Evolutionary conservation across 768 basidiomycete genomes (phyloP).

Genomic region (Rhodosporidiobolus odoratus): DNA sequence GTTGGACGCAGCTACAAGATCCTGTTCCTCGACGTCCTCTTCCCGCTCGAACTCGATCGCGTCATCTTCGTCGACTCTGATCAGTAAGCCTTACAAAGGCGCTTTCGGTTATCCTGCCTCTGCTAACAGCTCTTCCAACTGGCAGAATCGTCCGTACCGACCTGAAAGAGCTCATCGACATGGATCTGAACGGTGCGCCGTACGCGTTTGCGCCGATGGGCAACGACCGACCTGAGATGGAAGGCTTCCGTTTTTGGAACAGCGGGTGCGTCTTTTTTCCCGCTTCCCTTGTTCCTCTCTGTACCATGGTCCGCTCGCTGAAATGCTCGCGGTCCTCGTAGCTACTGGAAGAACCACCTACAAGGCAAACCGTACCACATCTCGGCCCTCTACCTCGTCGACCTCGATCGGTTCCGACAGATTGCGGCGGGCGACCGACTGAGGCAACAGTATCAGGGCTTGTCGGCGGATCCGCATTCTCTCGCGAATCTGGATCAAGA

Average conservation of each 20-base stretch:
- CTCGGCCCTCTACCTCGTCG: conserved; percentile 94
- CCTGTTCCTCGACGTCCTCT: conserved; percentile 94
- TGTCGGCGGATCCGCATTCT: conserved; percentile 91
- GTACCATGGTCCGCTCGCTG: too few relatives aligned
- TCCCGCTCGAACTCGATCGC: conserved; percentile 98
- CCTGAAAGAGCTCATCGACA: conserved; percentile 84
- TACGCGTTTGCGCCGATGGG: conserved; percentile 96
- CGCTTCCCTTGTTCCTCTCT: conserved; percentile 42
- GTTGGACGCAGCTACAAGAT: conserved; percentile 68
- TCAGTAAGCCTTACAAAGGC: conserved; percentile 52
- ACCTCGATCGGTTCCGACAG: conserved; percentile 89
- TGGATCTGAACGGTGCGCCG: conserved; percentile 85
- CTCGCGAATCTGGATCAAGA: conserved; percentile 96
- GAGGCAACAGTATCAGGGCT: conserved; percentile 81
- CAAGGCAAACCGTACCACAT: conserved; percentile 86
- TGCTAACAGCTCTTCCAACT: conserved; percentile 18
- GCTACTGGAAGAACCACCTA: conserved; percentile 70
- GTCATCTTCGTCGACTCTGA: conserved; percentile 99
- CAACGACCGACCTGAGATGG: conserved; percentile 87
- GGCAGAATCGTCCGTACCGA: conserved; percentile 82
- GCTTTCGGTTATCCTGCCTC: too few relatives aligned
- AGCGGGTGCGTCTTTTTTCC: conserved; percentile 56
- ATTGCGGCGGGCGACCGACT: conserved; percentile 69
- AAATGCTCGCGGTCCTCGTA: background rate
- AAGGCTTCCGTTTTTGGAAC: conserved; percentile 99